These are phyloP conservation scores for Gardenia jasminoides DNA, from an alignment of 257 asterid species.

Conservation along the genomic window DNA sequence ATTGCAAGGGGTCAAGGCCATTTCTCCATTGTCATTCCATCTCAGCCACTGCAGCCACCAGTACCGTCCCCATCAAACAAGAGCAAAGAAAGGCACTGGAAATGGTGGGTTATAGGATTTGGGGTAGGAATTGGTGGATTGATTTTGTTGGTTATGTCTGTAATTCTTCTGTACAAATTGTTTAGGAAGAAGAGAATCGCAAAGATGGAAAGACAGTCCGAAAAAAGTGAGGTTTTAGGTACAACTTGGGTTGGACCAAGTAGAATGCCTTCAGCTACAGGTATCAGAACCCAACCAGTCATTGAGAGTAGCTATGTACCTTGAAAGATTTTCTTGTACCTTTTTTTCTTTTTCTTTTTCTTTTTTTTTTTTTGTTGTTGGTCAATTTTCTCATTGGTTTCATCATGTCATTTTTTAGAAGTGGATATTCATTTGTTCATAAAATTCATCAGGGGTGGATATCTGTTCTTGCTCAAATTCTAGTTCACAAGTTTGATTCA, in stretches of 20 bases:
- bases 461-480: background rate
- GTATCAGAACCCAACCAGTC: conserved; percentile 75
- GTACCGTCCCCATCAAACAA: conserved; percentile 23
- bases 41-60: background rate
- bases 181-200: conserved; percentile 29
- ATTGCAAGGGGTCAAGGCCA: conserved; percentile 51
- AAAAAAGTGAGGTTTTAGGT: conserved; percentile 57
- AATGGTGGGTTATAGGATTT: conserved; percentile 66
- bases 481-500: background rate
- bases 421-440: conserved; percentile 19
- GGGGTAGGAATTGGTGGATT: conserved; percentile 48
- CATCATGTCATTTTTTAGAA: conserved; percentile 6
- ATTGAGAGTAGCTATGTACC: conserved; percentile 66
- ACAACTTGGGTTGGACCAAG: conserved; percentile 71
- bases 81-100: conserved; percentile 20
- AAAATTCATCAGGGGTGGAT: background rate
- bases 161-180: conserved; percentile 26
- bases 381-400: background rate
- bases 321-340: conserved; percentile 19
- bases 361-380: background rate
- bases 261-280: conserved; percentile 77
- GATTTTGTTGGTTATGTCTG: conserved; percentile 28
- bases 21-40: conserved; percentile 60
- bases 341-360: background rate
- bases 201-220: conserved; percentile 64